Evolutionary conservation across 352 stramenopile genomes (phyloP).

Genomic region (Pythium myriotylum): DNA sequence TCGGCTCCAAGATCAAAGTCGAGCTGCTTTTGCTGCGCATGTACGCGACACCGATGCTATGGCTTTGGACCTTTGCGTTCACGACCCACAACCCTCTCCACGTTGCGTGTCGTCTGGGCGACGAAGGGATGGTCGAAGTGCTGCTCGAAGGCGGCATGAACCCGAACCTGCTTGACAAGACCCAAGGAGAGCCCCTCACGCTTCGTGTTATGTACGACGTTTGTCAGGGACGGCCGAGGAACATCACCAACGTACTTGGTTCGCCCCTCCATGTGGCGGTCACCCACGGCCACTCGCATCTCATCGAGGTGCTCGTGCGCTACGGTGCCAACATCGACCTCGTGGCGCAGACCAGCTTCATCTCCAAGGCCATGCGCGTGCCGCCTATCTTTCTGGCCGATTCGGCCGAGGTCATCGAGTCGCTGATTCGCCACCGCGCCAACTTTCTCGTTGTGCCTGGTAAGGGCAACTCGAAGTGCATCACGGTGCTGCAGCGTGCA

Average conservation of each 20-base stretch:
- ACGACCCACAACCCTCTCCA: constrained; percentile 75
- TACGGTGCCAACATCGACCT: constrained; percentile 64
- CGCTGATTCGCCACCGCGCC: constrained; percentile 60
- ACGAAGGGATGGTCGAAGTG: constrained; percentile 57
- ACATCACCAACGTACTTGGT: constrained; percentile 68
- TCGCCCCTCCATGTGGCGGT: constrained; percentile 73
- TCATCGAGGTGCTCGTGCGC: constrained; percentile 63
- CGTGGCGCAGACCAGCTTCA: constrained; percentile 66
- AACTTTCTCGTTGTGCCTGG: constrained; percentile 74
- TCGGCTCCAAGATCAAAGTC: constrained; percentile 64
- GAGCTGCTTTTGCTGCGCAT: constrained; percentile 67
- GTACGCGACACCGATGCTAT: constrained; percentile 67
- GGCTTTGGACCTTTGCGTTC: constrained; percentile 69
- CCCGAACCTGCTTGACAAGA: constrained; percentile 82
- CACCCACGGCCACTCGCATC: constrained; percentile 58
- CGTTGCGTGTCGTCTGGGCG: constrained; percentile 60
- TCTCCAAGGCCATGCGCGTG: constrained; percentile 65
- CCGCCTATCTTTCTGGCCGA: constrained; percentile 77
- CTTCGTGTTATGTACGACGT: constrained; percentile 70
- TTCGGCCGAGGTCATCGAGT: constrained; percentile 66
- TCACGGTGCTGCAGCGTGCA: constrained; percentile 74
- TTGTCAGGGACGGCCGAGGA: constrained; percentile 62
- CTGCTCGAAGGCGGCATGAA: constrained; percentile 66
- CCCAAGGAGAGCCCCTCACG: constrained; percentile 57
- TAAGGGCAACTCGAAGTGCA: constrained; percentile 60